Evolutionary conservation across 148 eudicot genomes (phyloP).

Genomic region (Rhododendron ovatum): DNA sequence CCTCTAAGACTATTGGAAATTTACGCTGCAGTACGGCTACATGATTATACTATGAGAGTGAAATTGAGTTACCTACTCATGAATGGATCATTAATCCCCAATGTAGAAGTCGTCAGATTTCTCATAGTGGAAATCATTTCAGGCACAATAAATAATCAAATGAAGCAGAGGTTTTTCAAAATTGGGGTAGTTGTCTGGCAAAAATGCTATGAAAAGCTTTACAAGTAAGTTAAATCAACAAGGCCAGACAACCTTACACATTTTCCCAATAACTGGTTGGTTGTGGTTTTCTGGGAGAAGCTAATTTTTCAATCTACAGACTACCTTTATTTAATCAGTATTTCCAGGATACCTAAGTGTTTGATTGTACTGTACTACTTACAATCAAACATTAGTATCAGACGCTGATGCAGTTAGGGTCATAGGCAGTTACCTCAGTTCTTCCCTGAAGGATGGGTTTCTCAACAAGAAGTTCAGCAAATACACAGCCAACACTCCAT

Average conservation of each 20-base stretch:
- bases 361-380: neutral
- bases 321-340: no score
- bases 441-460: constrained; percentile 35
- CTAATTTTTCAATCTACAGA: neutral
- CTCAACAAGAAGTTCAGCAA: constrained; percentile 37
- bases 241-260: neutral
- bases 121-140: neutral
- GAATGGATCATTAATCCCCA: neutral
- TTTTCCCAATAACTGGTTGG: neutral
- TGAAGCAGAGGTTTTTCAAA: neutral
- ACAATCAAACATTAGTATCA: neutral
- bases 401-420: neutral
- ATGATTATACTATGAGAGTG: neutral
- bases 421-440: constrained; percentile 32
- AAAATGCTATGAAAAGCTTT: neutral
- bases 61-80: neutral
- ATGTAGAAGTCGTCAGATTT: neutral
- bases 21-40: neutral
- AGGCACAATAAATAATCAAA: neutral
- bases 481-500: constrained; percentile 43
- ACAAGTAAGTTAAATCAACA: neutral
- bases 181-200: neutral
- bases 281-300: neutral
- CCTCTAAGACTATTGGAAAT: neutral
- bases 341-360: neutral